phyloP scores from a whole-genome alignment of 208 protist species.

The Trypanosoma vivax region DNA sequence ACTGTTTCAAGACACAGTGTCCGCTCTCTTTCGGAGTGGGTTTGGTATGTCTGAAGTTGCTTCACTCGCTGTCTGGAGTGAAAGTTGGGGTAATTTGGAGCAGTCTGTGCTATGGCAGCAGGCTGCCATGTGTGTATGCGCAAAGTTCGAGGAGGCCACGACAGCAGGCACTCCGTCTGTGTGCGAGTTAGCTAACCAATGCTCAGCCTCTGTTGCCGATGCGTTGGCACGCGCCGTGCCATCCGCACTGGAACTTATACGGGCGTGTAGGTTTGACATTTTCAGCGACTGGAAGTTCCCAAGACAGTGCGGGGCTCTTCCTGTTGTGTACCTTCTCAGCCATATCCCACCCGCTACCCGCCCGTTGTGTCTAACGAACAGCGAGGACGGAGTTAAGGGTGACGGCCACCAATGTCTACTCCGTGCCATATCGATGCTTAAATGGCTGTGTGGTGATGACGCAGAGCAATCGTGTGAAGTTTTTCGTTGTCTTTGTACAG shows the following conservation, averaged over 20 bases:
- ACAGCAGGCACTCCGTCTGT: not conserved
- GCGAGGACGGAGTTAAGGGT: not conserved
- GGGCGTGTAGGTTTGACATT: constrained; percentile 11
- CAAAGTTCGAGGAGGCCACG: constrained; percentile 1
- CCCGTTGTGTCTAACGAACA: not conserved
- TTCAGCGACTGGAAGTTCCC: constrained; percentile 9
- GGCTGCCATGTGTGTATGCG: constrained; percentile 3
- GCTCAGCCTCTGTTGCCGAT: not conserved
- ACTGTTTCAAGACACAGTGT: constrained; percentile 8
- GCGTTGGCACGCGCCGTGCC: not conserved
- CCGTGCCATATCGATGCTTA: constrained; percentile 3
- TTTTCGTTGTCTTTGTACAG: constrained; percentile 2
- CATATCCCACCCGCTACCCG: not conserved
- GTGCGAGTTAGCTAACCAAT: not conserved
- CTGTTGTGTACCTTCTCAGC: constrained; percentile 9
- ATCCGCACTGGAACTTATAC: not conserved
- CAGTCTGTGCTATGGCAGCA: constrained; percentile 8
- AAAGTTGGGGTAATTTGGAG: not conserved
- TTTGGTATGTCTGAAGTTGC: not conserved
- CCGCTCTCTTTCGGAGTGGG: constrained; percentile 7
- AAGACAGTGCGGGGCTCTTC: constrained; percentile 9
- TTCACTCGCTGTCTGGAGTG: constrained; percentile 5
- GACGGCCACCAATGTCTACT: not conserved
- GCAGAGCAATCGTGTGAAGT: constrained; percentile 1
- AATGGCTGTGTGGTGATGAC: constrained; percentile 19